Conservation (phyloP, 768 basidiomycete species). For the Kwoniella sp. region DNA sequence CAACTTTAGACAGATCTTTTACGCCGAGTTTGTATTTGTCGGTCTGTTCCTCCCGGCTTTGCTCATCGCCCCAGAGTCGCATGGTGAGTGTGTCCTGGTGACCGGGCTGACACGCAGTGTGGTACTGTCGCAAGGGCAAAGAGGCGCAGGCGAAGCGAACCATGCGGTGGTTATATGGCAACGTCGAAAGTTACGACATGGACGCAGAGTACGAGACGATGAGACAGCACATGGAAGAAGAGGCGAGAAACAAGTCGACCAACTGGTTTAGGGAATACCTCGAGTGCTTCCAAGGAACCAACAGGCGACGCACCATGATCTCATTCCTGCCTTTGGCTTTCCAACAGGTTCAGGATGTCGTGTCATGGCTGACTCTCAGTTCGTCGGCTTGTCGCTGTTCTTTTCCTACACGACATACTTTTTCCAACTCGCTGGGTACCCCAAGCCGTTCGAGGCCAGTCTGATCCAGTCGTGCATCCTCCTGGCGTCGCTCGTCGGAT, state of each 20-base stretch:
- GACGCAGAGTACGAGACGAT: background rate
- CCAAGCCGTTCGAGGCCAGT: slow-evolving; percentile 14
- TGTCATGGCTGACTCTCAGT: too few relatives aligned
- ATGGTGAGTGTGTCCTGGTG: background rate
- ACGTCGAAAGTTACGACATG: slow-evolving; percentile 5
- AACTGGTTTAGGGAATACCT: background rate
- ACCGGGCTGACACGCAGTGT: background rate
- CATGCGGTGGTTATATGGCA: slow-evolving; percentile 2
- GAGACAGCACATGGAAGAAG: background rate
- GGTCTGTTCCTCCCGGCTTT: background rate
- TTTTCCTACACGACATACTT: slow-evolving; percentile 18
- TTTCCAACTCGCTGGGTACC: slow-evolving; percentile 23
- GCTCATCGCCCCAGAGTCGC: slow-evolving; percentile 1
- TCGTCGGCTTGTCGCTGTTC: slow-evolving; percentile 10
- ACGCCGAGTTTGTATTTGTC: background rate
- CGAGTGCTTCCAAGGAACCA: slow-evolving; percentile 2
- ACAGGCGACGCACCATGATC: background rate
- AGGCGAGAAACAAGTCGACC: background rate
- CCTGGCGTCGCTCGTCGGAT: slow-evolving; percentile 3
- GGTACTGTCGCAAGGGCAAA: slow-evolving; percentile 1
- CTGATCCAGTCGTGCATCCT: slow-evolving; percentile 12
- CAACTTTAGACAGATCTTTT: background rate
- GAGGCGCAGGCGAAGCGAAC: background rate
- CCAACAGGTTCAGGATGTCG: background rate
- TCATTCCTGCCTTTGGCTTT: slow-evolving; percentile 1